Base-by-base conservation (phyloP, 2,329 filamentous ascomycete genomes). In the Ascochyta lentis region DNA sequence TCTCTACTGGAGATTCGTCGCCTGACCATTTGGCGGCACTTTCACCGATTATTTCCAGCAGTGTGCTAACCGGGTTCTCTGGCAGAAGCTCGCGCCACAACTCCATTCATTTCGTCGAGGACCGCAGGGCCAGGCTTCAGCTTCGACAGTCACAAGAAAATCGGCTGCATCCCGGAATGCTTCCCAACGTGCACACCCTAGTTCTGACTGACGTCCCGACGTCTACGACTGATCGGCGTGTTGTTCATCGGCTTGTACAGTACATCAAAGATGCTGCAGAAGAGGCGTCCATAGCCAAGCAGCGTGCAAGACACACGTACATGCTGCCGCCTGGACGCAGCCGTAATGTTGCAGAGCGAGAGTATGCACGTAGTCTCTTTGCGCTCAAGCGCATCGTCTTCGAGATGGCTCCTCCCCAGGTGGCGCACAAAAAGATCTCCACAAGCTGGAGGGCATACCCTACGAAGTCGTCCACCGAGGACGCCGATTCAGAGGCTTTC, bases 211-310 rank as follows among this genome's bases (percentile, higher is more conserved):
- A 84, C 56, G 79, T 87, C 1, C 85, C 85, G 0, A 75, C 72
- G 5, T 77, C 77, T 24, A 80, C 80, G 2, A 63, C 75, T 0
- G 72, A 84, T 16, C 58, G 78, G 5, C 58, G 74, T 12, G 70
- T 78, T 6, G 23, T 68, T 13, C 16, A 61, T 4, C 74, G 73
- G 10, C 70, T 88, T 5, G 82, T 80, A 41, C 72, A 78, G 12
- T 87, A 86, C 66, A 81, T 87, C 58, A 80, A 77, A 47, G 78
- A 81, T 39, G 86, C 84, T 61, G 83, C 84, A 13, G 79, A 83
- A 49, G 84, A 87, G 72, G 70, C 79, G 0, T 68, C 78, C 10
- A 78, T 86, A 9, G 83, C 84, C 19, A 78, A 72, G 4, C 76
- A 83, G 12, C 79, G 82, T 62, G 84, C 85, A 3, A 74, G 73